A percentile compares a stretch with the other conserved stretches of the same genome.
phyloP scores from a whole-genome alignment of 139 green algal species.

The Nannochloris sp. region DNA sequence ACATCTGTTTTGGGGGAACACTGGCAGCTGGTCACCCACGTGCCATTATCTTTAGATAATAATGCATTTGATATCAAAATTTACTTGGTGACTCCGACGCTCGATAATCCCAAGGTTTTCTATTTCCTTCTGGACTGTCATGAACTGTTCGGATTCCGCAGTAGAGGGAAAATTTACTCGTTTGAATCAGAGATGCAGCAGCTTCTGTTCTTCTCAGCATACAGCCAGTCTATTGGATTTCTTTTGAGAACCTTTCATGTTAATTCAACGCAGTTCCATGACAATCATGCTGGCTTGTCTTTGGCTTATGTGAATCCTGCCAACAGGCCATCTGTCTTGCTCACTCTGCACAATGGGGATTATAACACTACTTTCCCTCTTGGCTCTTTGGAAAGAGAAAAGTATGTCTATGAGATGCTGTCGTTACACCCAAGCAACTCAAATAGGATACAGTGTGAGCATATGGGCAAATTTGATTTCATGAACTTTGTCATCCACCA shows the following conservation, averaged over 20 bases:
- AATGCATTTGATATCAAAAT: not conserved
- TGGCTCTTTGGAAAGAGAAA: conserved; percentile 13
- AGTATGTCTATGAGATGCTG: conserved; percentile 18
- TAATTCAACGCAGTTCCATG: conserved; percentile 26
- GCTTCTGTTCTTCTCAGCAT: conserved; percentile 30
- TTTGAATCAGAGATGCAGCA: conserved; percentile 29
- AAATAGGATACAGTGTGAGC: conserved; percentile 17
- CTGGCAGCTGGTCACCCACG: not conserved
- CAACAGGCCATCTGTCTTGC: conserved; percentile 15
- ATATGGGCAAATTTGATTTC: conserved; percentile 29
- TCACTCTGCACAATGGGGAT: conserved; percentile 33
- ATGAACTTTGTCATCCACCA: conserved; percentile 24
- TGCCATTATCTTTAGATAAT: not conserved
- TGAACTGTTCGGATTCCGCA: conserved; percentile 10
- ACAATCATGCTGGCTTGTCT: conserved; percentile 32
- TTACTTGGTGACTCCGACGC: not conserved
- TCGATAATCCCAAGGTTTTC: not conserved
- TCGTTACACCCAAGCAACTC: not conserved
- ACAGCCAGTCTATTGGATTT: conserved; percentile 24
- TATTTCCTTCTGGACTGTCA: conserved; percentile 14
- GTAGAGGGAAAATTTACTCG: conserved; percentile 19
- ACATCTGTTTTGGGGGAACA: not conserved
- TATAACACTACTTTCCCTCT: conserved; percentile 31
- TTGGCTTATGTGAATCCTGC: conserved; percentile 25
- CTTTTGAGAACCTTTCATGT: conserved; percentile 19